A percentile compares a stretch with the other conserved stretches of the same genome.
Conservation (phyloP, 495 filamentous ascomycete species). For the Xylaria castorea region DNA sequence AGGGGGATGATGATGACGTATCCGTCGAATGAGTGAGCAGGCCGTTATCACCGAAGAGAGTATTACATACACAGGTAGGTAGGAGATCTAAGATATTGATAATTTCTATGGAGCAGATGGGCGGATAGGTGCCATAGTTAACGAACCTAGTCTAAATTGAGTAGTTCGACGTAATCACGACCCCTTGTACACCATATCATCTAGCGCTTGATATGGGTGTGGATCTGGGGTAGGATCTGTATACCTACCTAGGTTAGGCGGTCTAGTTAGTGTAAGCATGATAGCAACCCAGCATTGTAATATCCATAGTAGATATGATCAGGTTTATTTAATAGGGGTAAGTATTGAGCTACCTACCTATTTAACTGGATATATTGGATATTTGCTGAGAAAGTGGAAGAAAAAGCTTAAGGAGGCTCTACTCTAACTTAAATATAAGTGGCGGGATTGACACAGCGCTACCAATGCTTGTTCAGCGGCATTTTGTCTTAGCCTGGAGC, state of each 20-base stretch:
- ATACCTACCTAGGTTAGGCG: no score
- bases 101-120: background rate
- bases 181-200: background rate
- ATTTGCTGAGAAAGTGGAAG: background rate
- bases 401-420: background rate
- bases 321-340: background rate
- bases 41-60: background rate
- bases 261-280: background rate
- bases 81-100: background rate
- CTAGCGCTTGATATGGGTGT: no score
- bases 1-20: background rate
- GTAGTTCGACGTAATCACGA: background rate
- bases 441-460: background rate
- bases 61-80: background rate
- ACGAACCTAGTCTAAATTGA: background rate
- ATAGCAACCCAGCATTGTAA: background rate
- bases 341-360: background rate
- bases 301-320: background rate
- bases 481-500: background rate
- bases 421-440: background rate
- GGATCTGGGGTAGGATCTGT: background rate
- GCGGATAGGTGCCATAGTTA: background rate
- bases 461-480: conserved; percentile 13
- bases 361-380: background rate
- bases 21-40: background rate